These are phyloP conservation scores for Populus trichocarpa DNA, from an alignment of 441 rosid species.

Conservation along the genomic window DNA sequence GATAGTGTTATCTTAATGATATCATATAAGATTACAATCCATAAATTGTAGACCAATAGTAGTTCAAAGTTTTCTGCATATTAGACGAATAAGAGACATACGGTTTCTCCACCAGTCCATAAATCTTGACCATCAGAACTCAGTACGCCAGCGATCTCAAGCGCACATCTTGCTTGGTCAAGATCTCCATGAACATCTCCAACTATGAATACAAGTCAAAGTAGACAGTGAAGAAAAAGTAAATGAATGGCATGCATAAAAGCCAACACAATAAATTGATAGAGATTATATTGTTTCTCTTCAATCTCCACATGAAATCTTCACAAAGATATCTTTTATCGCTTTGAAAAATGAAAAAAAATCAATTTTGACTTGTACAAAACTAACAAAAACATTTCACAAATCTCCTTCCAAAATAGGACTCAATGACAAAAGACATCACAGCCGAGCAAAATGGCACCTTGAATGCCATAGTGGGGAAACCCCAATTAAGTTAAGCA, in stretches of 20 bases:
- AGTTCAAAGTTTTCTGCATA: neutral
- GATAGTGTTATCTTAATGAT: neutral
- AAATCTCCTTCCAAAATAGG: neutral
- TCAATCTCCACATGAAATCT: neutral
- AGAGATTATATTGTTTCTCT: neutral
- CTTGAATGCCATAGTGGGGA: neutral
- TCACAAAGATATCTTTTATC: neutral
- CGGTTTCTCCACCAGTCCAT: conserved; percentile 82
- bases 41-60: neutral
- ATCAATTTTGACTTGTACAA: neutral
- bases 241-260: neutral
- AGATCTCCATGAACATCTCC: conserved; percentile 95
- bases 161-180: conserved; percentile 69
- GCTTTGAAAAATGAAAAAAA: neutral
- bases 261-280: neutral
- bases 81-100: conserved; percentile 21
- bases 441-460: neutral
- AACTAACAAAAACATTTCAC: neutral
- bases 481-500: neutral
- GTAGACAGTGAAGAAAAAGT: neutral
- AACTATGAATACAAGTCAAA: conserved; percentile 36
- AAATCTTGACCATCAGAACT: conserved; percentile 62
- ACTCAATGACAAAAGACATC: neutral
- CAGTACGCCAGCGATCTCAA: conserved; percentile 78
- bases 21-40: neutral